phyloP scores from a whole-genome alignment of 75 land plant species.

The Sequoiadendron giganteum region DNA sequence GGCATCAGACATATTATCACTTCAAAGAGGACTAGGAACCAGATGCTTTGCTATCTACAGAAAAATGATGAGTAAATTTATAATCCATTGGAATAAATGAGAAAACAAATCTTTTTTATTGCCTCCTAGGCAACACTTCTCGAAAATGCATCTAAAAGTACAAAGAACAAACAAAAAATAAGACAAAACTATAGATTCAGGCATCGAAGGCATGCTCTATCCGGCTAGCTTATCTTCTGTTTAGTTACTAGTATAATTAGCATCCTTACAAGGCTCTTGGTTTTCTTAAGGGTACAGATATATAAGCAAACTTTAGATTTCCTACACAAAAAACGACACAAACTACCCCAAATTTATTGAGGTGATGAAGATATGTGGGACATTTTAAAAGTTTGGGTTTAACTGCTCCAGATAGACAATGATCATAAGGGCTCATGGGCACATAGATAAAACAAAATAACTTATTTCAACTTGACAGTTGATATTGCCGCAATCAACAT shows the following conservation, averaged over 20 bases:
- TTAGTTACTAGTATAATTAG: not conserved
- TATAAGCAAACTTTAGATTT: not conserved
- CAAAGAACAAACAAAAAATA: not conserved
- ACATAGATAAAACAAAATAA: not conserved
- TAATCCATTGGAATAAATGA: not conserved
- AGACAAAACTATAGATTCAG: not conserved
- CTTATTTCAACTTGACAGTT: not conserved
- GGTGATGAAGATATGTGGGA: not conserved
- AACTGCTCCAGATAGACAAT: not conserved
- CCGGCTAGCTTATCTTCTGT: not conserved
- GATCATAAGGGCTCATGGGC: not conserved
- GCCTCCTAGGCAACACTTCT: not conserved
- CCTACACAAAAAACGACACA: not conserved
- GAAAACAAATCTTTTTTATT: not conserved
- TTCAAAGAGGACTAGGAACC: not conserved
- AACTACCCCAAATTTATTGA: not conserved
- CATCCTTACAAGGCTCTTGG: not conserved
- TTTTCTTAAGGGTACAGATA: not conserved
- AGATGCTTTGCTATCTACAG: not conserved
- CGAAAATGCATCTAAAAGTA: not conserved
- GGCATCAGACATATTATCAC: not conserved
- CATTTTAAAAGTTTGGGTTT: not conserved
- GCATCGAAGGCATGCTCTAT: not conserved
- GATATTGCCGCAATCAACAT: not conserved
- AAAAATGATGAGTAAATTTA: not conserved